Percentiles rank a stretch among this genome's conserved stretches.
Conservation (phyloP, 2,329 filamentous ascomycete genomes). For the Phialocephala sp. region DNA sequence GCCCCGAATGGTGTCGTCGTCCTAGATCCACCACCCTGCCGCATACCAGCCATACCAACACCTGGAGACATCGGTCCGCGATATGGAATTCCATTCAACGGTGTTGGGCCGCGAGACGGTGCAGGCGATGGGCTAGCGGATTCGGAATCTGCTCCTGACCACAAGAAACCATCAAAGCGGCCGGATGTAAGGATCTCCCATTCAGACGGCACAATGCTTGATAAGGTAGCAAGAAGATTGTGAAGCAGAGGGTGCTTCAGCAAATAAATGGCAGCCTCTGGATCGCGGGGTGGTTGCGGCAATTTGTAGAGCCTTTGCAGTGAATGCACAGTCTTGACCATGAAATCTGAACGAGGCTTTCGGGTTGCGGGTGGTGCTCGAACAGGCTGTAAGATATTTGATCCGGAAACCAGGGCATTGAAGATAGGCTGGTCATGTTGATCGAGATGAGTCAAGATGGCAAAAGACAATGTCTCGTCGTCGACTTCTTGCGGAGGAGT, state of each 20-base stretch:
- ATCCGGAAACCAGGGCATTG: conserved; percentile 75
- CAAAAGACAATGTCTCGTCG: conserved; percentile 91
- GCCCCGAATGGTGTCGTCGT: conserved; percentile 42
- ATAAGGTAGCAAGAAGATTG: conserved; percentile 83
- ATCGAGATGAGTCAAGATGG: conserved; percentile 86
- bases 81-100: conserved; percentile 53
- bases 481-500: conserved; percentile 88
- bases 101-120: conserved; percentile 59
- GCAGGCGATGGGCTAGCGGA: conserved; percentile 47
- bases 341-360: conserved; percentile 71
- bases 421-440: conserved; percentile 79
- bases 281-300: conserved; percentile 74
- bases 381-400: conserved; percentile 57
- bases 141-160: conserved; percentile 82
- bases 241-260: conserved; percentile 83
- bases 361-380: conserved; percentile 73
- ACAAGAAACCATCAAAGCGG: conserved; percentile 93
- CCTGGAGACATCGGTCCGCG: conserved; percentile 41
- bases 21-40: conserved; percentile 34
- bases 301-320: conserved; percentile 87
- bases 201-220: conserved; percentile 88
- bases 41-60: conserved; percentile 18
- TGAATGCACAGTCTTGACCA: conserved; percentile 76
- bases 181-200: conserved; percentile 96
- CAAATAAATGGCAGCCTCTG: conserved; percentile 84